Conservation (phyloP, 257 asterid genomes). For the Nemophila menziesii region DNA sequence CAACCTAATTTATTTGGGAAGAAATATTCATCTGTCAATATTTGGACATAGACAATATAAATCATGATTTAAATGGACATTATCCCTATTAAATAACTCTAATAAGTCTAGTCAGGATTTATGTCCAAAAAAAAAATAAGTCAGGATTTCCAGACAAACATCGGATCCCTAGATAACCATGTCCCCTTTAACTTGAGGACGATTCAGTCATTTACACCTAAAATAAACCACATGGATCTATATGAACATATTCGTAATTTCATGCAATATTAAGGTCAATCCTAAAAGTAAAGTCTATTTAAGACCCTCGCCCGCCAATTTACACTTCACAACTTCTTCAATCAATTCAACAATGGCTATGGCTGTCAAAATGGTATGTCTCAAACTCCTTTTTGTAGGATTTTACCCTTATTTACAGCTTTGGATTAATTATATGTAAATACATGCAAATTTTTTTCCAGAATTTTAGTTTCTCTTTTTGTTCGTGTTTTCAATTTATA, state of each 20-base stretch:
- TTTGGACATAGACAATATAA: no score
- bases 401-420: no score
- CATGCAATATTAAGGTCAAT: conserved; percentile 27
- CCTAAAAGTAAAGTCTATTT: conserved; percentile 31
- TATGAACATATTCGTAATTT: conserved; percentile 30
- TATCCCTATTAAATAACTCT: no score
- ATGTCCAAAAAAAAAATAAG: no score
- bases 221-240: conserved; percentile 1
- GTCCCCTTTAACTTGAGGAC: conserved; percentile 10
- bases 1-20: no score
- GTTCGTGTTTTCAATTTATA: no score
- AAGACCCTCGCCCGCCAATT: conserved; percentile 5
- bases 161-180: conserved; percentile 14
- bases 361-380: conserved; percentile 82
- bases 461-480: no score
- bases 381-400: not conserved
- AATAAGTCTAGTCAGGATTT: no score
- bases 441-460: no score
- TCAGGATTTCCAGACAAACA: not conserved
- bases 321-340: not conserved
- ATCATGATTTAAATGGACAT: no score
- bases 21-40: no score
- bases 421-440: no score
- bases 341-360: conserved; percentile 46
- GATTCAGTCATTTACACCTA: conserved; percentile 12